These are phyloP conservation scores for Poronia punctata DNA, from an alignment of 495 filamentous ascomycete genomes.

Conservation along the genomic window DNA sequence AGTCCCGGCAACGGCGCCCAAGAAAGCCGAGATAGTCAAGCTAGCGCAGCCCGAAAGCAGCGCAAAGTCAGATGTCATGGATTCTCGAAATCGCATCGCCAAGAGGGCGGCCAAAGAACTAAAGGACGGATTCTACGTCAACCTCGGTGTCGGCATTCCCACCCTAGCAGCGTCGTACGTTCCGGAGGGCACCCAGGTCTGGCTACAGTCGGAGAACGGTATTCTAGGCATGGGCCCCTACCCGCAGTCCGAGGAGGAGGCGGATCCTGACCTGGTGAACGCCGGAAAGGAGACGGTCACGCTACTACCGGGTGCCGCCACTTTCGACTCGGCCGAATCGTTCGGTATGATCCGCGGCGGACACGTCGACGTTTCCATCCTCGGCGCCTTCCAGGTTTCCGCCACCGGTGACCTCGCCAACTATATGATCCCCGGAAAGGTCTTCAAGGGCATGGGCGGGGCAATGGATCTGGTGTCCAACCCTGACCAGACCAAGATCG, in stretches of 20 bases:
- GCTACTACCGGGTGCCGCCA: conserved; percentile 47
- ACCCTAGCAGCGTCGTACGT: conserved; percentile 54
- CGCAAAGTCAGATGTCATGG: conserved; percentile 19
- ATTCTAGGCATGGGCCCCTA: conserved; percentile 58
- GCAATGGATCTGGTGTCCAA: conserved; percentile 59
- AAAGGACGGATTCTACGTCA: conserved; percentile 59
- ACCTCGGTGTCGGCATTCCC: conserved; percentile 58
- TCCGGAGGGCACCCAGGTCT: conserved; percentile 41
- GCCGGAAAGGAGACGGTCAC: conserved; percentile 58
- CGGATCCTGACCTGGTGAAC: conserved; percentile 57
- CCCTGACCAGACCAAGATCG: conserved; percentile 53
- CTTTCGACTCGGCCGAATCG: conserved; percentile 52
- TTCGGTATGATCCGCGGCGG: conserved; percentile 58
- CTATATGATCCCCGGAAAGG: conserved; percentile 58
- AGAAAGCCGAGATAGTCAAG: conserved; percentile 53
- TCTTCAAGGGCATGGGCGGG: conserved; percentile 58
- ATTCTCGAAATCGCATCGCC: conserved; percentile 51
- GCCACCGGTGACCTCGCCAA: conserved; percentile 54
- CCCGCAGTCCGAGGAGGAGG: conserved; percentile 41
- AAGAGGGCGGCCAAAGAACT: conserved; percentile 55
- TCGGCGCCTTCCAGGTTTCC: conserved; percentile 54
- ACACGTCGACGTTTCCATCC: conserved; percentile 53
- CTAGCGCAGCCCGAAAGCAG: conserved; percentile 12
- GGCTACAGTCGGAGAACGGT: conserved; percentile 57
- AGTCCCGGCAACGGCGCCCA: conserved; percentile 47